Evolutionary conservation across 148 eudicot genomes (phyloP), one percentile per base, ranked within the genome.

Genomic region (Agrostemma githago): DNA sequence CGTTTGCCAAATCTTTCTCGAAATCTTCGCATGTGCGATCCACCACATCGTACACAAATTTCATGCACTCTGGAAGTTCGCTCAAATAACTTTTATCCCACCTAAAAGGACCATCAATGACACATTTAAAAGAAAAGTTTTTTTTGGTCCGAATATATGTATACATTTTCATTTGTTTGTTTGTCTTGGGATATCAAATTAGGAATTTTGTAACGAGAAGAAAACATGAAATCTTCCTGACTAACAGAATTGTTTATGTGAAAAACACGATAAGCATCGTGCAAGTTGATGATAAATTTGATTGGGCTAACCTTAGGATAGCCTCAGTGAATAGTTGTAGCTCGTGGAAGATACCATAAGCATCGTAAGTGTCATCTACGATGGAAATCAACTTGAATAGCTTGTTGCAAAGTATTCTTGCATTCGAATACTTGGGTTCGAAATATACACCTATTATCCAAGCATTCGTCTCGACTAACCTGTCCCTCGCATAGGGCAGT

Each of bases 241-340:
- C n/a, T n/a, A n/a, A n/a, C 78, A 21, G 21, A 86, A n/a, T n/a
- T n/a, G n/a, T n/a, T n/a, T n/a, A n/a, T n/a, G n/a, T n/a, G n/a
- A n/a, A n/a, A n/a, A n/a, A n/a, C n/a, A n/a, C n/a, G n/a, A n/a
- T n/a, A n/a, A n/a, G n/a, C n/a, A n/a, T n/a, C n/a, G n/a, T n/a
- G n/a, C n/a, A n/a, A n/a, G n/a, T n/a, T n/a, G n/a, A n/a, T n/a
- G n/a, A n/a, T n/a, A n/a, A n/a, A n/a, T n/a, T n/a, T n/a, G n/a
- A n/a, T n/a, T n/a, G n/a, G n/a, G n/a, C n/a, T n/a, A n/a, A n/a
- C 90, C 85, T 87, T 68, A 77, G 43, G 20, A 83, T 59, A 9
- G 81, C 85, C 6, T 81, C 61, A 3, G 83, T 83, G 57, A 87
- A 80, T 42, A 72, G 6, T 2, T 6, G 11, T 3, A 86, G 76